phyloP scores from a whole-genome alignment of 2,329 filamentous ascomycete genomes.

The Fusarium subglutinans region DNA sequence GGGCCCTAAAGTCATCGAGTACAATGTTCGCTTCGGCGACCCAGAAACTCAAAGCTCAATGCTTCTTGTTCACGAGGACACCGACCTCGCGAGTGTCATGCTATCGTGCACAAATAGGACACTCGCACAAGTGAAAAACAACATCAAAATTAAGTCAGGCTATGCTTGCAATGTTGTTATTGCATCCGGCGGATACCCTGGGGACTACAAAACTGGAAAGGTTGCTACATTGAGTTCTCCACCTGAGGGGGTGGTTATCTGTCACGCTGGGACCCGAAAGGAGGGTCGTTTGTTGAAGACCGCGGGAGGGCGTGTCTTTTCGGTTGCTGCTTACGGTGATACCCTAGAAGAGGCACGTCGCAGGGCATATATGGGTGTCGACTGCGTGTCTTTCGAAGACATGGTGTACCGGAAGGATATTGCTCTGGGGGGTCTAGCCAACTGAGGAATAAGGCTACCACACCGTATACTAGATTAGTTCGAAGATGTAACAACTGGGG shows the following conservation, averaged over 20 bases:
- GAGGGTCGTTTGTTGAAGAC: slow-evolving; percentile 68
- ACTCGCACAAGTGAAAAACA: slow-evolving; percentile 70
- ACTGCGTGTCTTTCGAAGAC: slow-evolving; percentile 77
- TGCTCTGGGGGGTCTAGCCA: slow-evolving; percentile 53
- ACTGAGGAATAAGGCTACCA: background rate
- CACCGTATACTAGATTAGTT: background rate
- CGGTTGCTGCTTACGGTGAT: slow-evolving; percentile 73
- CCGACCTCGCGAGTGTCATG: slow-evolving; percentile 86
- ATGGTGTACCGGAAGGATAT: slow-evolving; percentile 92
- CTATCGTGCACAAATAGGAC: slow-evolving; percentile 78
- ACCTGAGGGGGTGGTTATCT: slow-evolving; percentile 69
- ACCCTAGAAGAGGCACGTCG: slow-evolving; percentile 80
- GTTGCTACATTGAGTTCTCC: slow-evolving; percentile 53
- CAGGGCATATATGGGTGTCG: slow-evolving; percentile 76
- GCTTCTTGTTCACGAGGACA: slow-evolving; percentile 75
- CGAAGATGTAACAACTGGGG: background rate
- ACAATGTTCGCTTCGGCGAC: slow-evolving; percentile 90
- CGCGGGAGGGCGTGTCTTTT: slow-evolving; percentile 85
- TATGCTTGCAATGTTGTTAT: slow-evolving; percentile 87
- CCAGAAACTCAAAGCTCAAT: slow-evolving; percentile 87
- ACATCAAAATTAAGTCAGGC: slow-evolving; percentile 68
- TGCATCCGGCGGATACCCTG: slow-evolving; percentile 86
- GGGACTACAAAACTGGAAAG: slow-evolving; percentile 77
- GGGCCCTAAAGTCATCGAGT: slow-evolving; percentile 83
- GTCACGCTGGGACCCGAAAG: slow-evolving; percentile 83